Base-by-base conservation (phyloP, 164 flowering plant genomes). In the Sextonia rubra region DNA sequence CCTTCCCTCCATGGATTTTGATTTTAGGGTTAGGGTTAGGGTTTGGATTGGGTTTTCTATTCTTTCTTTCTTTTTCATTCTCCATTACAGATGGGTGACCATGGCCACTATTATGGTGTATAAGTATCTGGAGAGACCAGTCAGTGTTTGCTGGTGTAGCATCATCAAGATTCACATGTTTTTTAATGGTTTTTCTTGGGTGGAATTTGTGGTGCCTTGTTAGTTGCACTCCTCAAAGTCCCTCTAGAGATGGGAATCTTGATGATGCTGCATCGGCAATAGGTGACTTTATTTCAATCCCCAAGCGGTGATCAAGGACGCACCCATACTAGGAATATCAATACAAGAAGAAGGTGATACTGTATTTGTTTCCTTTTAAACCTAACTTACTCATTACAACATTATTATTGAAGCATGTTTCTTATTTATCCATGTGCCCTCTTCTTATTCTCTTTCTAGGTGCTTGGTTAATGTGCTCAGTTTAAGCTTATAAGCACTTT, bases 201-300 rank as follows among this genome's bases (percentile, higher is more conserved):
- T 37, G 44, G 44, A 37, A 37, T 37, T 37, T 68, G 72, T 71
- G 68, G 44, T 37, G 9, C 44, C 11, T 37, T 7, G 11, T 7
- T 7, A 37, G 11, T 37, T 37, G 44, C 44, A 37, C 44, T 37
- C 44, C 44, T 37, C 44, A 37, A 7, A 7, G 44, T 37, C 30
- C 64, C 76, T 63, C 26, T 66, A 48, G 9, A 30, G 83, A 52
- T 52, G 58, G 14, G 88, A 85, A 85, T 85, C 88, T 85, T 84
- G 88, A 85, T 85, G 88, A 85, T 85, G 88, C 88, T 85, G 84
- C 88, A 81, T 81, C 81, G 77, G 86, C 88, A 81, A 85, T 80
- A 70, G 69, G 70, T 83, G 85, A 74, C 88, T 85, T n/a, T 37
- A 37, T 37, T 64, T 23, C n/a, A 12, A 52, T 20, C 58, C n/a